A percentile compares a stretch with the other conserved stretches of the same genome.
phyloP scores from a whole-genome alignment of 2,329 filamentous ascomycete genomes.

The Alternaria gaisen region DNA sequence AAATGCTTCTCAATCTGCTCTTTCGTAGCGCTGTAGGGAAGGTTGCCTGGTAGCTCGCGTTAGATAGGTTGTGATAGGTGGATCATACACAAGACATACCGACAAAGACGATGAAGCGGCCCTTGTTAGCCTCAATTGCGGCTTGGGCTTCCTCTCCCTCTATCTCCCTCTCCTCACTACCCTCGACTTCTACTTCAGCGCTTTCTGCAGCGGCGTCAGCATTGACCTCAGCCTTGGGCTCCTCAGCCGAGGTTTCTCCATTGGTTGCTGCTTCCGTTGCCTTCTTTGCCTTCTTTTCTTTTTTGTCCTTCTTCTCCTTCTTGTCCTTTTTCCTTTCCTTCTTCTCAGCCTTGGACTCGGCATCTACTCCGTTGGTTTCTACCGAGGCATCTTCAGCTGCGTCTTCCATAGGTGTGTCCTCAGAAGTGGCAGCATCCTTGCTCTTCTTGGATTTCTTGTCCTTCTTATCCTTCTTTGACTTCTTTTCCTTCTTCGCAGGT shows the following conservation, averaged over 20 bases:
- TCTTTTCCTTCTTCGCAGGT: constrained; percentile 30
- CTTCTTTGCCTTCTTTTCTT: constrained; percentile 43
- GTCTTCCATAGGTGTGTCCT: constrained; percentile 20
- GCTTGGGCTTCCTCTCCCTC: constrained; percentile 23
- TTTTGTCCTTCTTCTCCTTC: constrained; percentile 40
- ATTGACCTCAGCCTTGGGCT: constrained; percentile 26
- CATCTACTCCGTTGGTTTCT: constrained; percentile 22
- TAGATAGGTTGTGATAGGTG: neutral
- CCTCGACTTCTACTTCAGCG: constrained; percentile 28
- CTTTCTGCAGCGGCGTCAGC: constrained; percentile 24
- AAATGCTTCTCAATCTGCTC: constrained; percentile 79
- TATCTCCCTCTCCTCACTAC: constrained; percentile 27
- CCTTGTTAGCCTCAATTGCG: constrained; percentile 46
- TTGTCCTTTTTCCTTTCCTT: constrained; percentile 37
- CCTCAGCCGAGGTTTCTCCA: constrained; percentile 22
- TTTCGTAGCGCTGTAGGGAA: constrained; percentile 82
- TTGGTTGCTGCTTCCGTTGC: constrained; percentile 23
- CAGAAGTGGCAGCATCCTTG: constrained; percentile 15
- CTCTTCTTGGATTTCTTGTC: constrained; percentile 31
- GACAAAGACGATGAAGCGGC: constrained; percentile 80
- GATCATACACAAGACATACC: constrained; percentile 54
- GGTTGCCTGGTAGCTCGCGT: constrained; percentile 69
- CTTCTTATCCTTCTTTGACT: constrained; percentile 38
- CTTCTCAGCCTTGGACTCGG: constrained; percentile 29
- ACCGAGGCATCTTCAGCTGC: constrained; percentile 19